These are phyloP conservation scores for Fusarium sp. DNA, from an alignment of 2,329 filamentous ascomycete genomes.

Conservation along the genomic window DNA sequence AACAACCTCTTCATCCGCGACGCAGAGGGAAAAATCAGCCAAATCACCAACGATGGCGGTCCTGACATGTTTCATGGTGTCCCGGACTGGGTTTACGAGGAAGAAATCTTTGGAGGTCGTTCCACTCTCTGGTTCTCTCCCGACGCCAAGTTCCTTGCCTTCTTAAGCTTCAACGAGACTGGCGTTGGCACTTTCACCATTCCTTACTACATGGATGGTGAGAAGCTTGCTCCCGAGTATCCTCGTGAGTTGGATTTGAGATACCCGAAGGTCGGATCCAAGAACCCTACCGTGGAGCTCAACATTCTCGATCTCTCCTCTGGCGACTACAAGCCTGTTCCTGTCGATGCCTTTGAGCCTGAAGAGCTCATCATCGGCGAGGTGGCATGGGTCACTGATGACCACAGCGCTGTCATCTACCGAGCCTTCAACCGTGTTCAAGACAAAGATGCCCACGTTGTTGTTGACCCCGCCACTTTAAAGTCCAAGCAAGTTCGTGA, in stretches of 20 bases:
- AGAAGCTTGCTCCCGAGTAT: slow-evolving; percentile 68
- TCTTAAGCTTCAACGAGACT: slow-evolving; percentile 86
- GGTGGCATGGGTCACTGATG: slow-evolving; percentile 73
- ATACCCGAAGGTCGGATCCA: slow-evolving; percentile 76
- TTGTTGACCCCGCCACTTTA: slow-evolving; percentile 63
- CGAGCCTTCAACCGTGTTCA: slow-evolving; percentile 76
- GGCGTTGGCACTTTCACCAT: slow-evolving; percentile 74
- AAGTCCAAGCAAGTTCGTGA: slow-evolving; percentile 62
- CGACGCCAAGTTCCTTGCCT: slow-evolving; percentile 87
- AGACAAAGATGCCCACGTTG: slow-evolving; percentile 70
- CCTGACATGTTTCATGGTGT: slow-evolving; percentile 72
- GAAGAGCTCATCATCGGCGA: slow-evolving; percentile 75
- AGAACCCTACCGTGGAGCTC: slow-evolving; percentile 72
- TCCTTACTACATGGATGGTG: slow-evolving; percentile 72
- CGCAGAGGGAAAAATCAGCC: slow-evolving; percentile 60
- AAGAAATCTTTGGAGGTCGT: slow-evolving; percentile 70
- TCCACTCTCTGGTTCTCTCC: slow-evolving; percentile 93
- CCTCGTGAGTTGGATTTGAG: slow-evolving; percentile 70
- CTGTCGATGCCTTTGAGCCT: slow-evolving; percentile 66
- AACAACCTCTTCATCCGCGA: slow-evolving; percentile 70
- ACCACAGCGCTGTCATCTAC: slow-evolving; percentile 70
- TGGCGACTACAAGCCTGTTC: slow-evolving; percentile 56
- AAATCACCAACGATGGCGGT: slow-evolving; percentile 69
- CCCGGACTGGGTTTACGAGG: slow-evolving; percentile 86
- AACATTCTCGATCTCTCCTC: slow-evolving; percentile 65